Conservation (phyloP, 306 rosid genomes). For the Cajanus cajan region DNA sequence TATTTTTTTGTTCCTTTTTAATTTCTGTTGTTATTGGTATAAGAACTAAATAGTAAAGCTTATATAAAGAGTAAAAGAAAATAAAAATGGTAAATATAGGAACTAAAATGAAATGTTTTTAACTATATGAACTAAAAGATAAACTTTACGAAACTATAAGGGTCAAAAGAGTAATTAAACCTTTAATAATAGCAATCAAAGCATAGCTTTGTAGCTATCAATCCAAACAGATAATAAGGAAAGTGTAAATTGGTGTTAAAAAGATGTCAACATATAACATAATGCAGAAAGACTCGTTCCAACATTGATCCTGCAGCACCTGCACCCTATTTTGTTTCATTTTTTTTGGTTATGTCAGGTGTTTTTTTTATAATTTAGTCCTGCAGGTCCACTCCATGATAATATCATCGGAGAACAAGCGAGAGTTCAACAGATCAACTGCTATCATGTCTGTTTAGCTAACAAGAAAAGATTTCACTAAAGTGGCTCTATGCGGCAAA, state of each 20-base stretch:
- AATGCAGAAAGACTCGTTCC: conserved; percentile 6
- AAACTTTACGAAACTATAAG: too few species aligned
- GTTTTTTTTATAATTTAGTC: conserved; percentile 5
- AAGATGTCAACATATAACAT: neutral
- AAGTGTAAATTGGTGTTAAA: conserved; percentile 3
- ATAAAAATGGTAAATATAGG: too few species aligned
- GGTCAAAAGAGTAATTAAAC: too few species aligned
- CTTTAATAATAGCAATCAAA: conserved; percentile 3
- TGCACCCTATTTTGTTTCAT: conserved; percentile 1
- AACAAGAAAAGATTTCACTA: conserved; percentile 9
- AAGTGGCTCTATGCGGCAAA: neutral
- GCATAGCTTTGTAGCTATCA: neutral
- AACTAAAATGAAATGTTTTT: too few species aligned
- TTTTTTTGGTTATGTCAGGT: neutral
- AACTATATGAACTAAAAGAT: too few species aligned
- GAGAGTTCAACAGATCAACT: conserved; percentile 13
- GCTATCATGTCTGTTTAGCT: neutral
- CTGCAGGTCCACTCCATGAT: neutral
- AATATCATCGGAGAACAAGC: neutral
- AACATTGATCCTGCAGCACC: conserved; percentile 4
- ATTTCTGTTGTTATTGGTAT: too few species aligned
- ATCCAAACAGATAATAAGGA: conserved; percentile 4
- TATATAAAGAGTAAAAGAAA: too few species aligned
- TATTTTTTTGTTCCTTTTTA: too few species aligned
- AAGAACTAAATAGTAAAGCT: too few species aligned